Evolutionary conservation across 2,329 filamentous ascomycete species (phyloP), one percentile per base, ranked within the genome.

Genomic region (Ceratocystis huliohia): DNA sequence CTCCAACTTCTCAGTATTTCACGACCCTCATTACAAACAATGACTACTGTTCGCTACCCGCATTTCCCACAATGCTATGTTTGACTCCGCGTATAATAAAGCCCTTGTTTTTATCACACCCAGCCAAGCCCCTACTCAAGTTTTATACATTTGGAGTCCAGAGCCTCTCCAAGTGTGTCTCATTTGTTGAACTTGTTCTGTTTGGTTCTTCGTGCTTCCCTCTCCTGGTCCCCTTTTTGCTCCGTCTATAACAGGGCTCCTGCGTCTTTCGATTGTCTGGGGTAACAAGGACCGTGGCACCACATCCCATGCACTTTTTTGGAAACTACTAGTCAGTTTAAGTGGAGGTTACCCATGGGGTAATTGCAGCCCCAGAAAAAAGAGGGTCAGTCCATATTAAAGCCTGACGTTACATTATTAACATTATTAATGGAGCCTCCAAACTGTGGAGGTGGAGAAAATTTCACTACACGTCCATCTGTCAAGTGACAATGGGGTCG

Each of bases 231-330:
- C 44, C 46, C 25, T 56, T 56, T 41, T 45, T 59, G 28, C 30
- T 61, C 20, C 46, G 7, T 53, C 48, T 53, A 53, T 25, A 53
- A 53, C 48, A 53, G 25, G 33, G 33, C 33, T 37, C 33, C 33
- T 37, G 4, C 41, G 15, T 53, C 50, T 63, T 61, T 61, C 33
- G 44, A 46, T 45, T 65, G 53, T 65, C 62, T 53, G 62, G 66
- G 65, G 61, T 57, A 66, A 22, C 61, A 64, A 25, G 61, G 65
- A 64, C 59, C 33, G 53, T 64, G 37, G 61, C 63, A 61, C 59
- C 22, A 66, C 65, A 25, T 64, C 44, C 61, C 65, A 61, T 62
- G 48, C 64, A 66, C 46, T 59, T 56, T 56, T 64, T 62, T 10
- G 33, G 33, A 37, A 37, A 37, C 50, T 61, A 28, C 46, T 66